Evolutionary conservation across 2,329 filamentous ascomycete genomes (phyloP).

Genomic region (Coniosporium tulheliwenetii): DNA sequence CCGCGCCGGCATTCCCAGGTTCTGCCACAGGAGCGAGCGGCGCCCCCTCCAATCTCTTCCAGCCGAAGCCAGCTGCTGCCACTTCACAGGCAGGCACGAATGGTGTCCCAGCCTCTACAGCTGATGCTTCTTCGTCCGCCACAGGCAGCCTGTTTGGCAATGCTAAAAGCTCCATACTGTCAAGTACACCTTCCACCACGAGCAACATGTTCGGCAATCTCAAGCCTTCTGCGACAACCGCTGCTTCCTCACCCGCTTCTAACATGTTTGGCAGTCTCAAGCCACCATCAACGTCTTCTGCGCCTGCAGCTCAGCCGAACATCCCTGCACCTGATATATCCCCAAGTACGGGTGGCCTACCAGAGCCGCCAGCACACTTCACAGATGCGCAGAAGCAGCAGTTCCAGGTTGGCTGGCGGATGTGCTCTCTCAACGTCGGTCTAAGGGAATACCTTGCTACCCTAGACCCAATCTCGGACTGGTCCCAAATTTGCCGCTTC

Average conservation of each 20-base stretch:
- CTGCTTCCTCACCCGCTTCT: not conserved
- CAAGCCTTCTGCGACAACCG: not conserved
- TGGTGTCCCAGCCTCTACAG: no score
- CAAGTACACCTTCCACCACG: no score
- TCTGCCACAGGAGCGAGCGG: no score
- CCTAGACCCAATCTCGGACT: constrained; percentile 11
- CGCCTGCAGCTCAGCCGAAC: not conserved
- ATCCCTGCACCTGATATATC: not conserved
- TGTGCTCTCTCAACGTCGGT: constrained; percentile 11
- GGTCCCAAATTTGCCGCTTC: constrained; percentile 11
- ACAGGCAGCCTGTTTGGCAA: no score
- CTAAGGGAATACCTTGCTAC: constrained; percentile 10
- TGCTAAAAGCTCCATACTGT: no score
- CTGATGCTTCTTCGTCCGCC: no score
- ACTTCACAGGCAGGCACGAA: no score
- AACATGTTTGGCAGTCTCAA: not conserved
- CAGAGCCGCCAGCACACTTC: not conserved
- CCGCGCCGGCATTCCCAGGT: not conserved
- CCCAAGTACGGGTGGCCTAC: no score
- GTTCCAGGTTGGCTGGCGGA: not conserved
- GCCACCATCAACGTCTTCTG: not conserved
- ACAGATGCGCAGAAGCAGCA: not conserved
- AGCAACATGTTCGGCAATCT: not conserved
- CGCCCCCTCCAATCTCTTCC: not conserved
- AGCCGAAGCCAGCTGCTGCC: not conserved